Conservation (phyloP, 805 yeast species). For the Saccharomycopsis javanensis region DNA sequence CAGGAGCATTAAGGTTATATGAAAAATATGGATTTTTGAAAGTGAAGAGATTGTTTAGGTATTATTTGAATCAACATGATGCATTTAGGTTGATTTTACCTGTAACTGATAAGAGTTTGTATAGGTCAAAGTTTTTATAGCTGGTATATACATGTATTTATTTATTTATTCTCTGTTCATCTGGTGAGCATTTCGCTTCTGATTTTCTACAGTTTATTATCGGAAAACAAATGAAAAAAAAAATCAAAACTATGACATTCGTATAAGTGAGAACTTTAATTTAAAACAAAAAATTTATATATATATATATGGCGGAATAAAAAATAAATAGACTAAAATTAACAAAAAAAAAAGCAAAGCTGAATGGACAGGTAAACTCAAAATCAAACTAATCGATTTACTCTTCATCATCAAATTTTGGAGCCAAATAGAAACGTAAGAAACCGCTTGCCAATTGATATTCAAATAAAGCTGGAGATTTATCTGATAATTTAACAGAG, state of each 20-base stretch:
- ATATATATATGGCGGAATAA: not conserved
- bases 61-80: constrained; percentile 87
- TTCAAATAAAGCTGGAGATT: constrained; percentile 90
- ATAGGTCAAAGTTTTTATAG: constrained; percentile 41
- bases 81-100: constrained; percentile 85
- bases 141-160: constrained; percentile 22
- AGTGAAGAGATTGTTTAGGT: constrained; percentile 68
- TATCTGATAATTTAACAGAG: constrained; percentile 78
- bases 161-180: not conserved
- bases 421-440: constrained; percentile 92
- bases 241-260: not conserved
- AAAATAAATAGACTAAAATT: not conserved
- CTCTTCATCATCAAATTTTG: constrained; percentile 86
- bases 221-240: not conserved
- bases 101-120: constrained; percentile 47
- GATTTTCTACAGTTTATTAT: too few relatives aligned
- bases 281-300: not conserved
- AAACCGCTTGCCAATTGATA: constrained; percentile 87
- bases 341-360: not conserved
- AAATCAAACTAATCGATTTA: not conserved
- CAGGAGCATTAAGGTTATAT: constrained; percentile 57
- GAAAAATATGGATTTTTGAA: constrained; percentile 70
- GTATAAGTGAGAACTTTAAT: not conserved
- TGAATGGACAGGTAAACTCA: not conserved
- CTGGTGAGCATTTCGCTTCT: not conserved